Base-by-base conservation (phyloP, 306 rosid species). In the Lotus japonicus region DNA sequence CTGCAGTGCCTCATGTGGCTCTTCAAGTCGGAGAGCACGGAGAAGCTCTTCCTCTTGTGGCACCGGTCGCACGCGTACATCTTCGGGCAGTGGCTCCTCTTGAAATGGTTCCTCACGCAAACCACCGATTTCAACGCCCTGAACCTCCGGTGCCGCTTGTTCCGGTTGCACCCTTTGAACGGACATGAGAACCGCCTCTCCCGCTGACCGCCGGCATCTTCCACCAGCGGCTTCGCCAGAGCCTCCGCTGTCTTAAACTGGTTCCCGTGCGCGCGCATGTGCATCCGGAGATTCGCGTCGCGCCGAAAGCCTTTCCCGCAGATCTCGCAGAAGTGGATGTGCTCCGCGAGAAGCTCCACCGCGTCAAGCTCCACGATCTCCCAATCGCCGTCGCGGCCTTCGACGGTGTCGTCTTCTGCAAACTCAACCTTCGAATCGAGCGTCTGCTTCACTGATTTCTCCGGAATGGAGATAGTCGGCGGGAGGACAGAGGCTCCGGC, bases 231-330 rank as follows among this genome's bases (percentile, higher is more conserved):
- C 64, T 80, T 86, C 26, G 88, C 86, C 7, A 89, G 62, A 0
- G 96, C 96, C 69, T 92, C 95, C 1, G 61, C 83, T 4, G 95
- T 89, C 68, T 92, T 92, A 86, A 84, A 89, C 63, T 52, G 79
- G 57, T 89, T 78, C 5, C 98, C 98, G 68, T 92, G 98, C 1
- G 98, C 96, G 4, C 98, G 77, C 98, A 86, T 92, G 70, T 92
- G 98, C 96, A 92, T 89, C 31, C 98, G 77, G 63, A 92, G 77
- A 51, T 92, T 92, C 64, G 98, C 98, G 35, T 92, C 98, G 1
- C 98, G 92, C 71, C 83, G 85, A 83, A 92, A 92, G 0, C 95
- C 98, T 48, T 92, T 92, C 8, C 98, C 98, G 60, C 98, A 92
- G 17, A 89, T 86, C 64, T 92, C 97, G 68, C 98, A 92, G 79